Evolutionary conservation across 768 basidiomycete species (phyloP), one percentile per base, ranked within the genome.

Genomic region (Russula griseocarnosa): DNA sequence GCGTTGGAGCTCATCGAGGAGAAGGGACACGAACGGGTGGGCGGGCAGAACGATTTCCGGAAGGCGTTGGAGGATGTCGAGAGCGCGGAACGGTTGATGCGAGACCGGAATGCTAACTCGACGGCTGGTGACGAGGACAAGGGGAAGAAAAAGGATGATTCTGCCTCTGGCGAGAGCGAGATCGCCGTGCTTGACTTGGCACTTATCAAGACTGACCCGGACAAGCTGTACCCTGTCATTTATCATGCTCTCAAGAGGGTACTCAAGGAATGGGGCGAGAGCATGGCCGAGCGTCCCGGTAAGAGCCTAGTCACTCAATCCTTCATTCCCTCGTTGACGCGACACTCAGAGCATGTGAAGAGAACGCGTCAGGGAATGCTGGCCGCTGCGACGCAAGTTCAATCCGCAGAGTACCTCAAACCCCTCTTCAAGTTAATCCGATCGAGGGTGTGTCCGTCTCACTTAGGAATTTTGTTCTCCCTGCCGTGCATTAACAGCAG

Each of bases 1-100:
- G 96, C 97, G 1, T 78, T 99, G 18, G 97, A 99, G 73, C 84
- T 99, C 42, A 91, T 98, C 60, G 97, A 99, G 71, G 92, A 94
- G 76, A 89, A 87, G 59, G 90, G 86, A 3, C 82, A 85, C 63
- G 88, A 92, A 61, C 81, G 85, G 38, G 85, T 85, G 56, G 88
- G 86, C 28, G 92, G 93, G 0, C 92, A 94, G 73, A 98, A 98
- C 71, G 97, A 98, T 73, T 98, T 98, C 76, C 93, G 87, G 73
- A 90, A 86, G 79, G 90, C 83, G 1, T 73, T 95, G 58, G 92
- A 93, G 72, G 92, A 94, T 68, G 90, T 93, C 8, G 92, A 93
- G 74, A 89, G 84, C 66, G 83, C 83, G 11, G 88, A 91, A 71
- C 79, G 84, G 63, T 84, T 86, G 70, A 74, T 84, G 69, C 81